phyloP scores from a whole-genome alignment of 345 rosid genomes.

The Brassica nigra region DNA sequence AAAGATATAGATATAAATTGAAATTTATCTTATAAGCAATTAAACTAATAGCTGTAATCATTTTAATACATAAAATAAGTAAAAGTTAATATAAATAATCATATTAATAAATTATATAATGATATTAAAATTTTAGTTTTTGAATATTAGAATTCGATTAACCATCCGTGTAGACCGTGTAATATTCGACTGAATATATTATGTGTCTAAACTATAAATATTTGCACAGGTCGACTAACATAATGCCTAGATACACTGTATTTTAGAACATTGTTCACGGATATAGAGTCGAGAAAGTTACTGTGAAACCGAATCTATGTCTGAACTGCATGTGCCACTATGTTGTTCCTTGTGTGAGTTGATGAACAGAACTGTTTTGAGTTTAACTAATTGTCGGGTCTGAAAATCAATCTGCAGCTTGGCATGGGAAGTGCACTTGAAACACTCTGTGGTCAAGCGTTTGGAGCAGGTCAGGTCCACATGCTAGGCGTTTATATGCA shows the following conservation, averaged over 20 bases:
- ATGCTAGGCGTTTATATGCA: slow-evolving; percentile 84
- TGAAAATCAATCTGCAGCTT: slow-evolving; percentile 46
- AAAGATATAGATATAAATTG: neutral
- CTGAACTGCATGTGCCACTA: neutral
- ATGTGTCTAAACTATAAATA: too few relatives aligned
- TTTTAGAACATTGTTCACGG: neutral
- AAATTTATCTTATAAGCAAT: too few relatives aligned
- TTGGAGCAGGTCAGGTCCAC: slow-evolving; percentile 74
- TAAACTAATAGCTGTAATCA: neutral
- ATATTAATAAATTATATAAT: too few relatives aligned
- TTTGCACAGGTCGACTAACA: too few relatives aligned
- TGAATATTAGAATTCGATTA: too few relatives aligned
- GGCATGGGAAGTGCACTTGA: slow-evolving; percentile 97
- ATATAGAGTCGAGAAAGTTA: neutral
- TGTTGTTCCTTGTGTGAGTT: neutral
- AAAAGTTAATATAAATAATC: too few relatives aligned
- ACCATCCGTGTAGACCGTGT: too few relatives aligned
- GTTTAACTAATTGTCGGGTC: neutral
- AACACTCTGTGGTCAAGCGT: slow-evolving; percentile 92
- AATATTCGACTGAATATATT: too few relatives aligned
- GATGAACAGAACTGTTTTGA: neutral
- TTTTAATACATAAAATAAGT: neutral
- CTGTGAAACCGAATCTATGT: neutral
- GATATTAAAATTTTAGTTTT: too few relatives aligned
- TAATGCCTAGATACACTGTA: neutral